Evolutionary conservation across 176 grass and related monocot species (phyloP).

Genomic region (Elaeis guineensis): DNA sequence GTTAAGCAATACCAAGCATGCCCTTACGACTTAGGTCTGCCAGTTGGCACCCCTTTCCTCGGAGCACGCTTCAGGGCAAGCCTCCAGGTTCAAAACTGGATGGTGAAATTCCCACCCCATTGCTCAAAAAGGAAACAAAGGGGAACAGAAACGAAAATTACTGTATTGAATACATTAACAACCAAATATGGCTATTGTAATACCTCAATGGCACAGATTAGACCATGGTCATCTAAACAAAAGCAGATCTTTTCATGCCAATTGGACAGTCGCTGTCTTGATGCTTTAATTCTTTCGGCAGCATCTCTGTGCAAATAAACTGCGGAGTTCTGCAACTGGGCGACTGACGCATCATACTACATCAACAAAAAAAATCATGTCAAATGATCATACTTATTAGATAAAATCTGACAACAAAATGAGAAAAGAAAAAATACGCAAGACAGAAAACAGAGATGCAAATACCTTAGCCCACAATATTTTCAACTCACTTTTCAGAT

Average conservation of each 20-base stretch:
- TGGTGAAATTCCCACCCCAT: too few relatives aligned
- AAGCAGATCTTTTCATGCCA: slow-evolving; percentile 54
- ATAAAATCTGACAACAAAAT: not conserved
- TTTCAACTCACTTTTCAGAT: slow-evolving; percentile 39
- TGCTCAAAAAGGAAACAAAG: too few relatives aligned
- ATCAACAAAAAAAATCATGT: slow-evolving; percentile 1
- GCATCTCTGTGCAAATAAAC: slow-evolving; percentile 44
- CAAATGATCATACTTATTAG: not conserved
- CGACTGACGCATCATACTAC: slow-evolving; percentile 59
- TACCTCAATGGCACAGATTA: slow-evolving; percentile 83
- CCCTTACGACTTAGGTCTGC: too few relatives aligned
- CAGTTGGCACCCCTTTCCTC: too few relatives aligned
- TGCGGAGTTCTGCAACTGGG: slow-evolving; percentile 35
- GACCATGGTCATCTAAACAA: slow-evolving; percentile 68
- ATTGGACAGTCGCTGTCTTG: slow-evolving; percentile 40
- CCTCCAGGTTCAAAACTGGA: too few relatives aligned
- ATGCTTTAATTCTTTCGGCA: slow-evolving; percentile 51
- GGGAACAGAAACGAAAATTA: too few relatives aligned
- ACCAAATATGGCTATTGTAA: too few relatives aligned
- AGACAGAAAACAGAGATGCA: not conserved
- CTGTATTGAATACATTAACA: too few relatives aligned
- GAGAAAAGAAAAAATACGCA: not conserved
- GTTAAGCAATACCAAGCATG: too few relatives aligned
- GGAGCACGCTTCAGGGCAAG: too few relatives aligned
- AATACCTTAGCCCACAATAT: slow-evolving; percentile 39